These are phyloP conservation scores for Phaeolepiota aurea DNA, from an alignment of 768 basidiomycete species.

Conservation along the genomic window DNA sequence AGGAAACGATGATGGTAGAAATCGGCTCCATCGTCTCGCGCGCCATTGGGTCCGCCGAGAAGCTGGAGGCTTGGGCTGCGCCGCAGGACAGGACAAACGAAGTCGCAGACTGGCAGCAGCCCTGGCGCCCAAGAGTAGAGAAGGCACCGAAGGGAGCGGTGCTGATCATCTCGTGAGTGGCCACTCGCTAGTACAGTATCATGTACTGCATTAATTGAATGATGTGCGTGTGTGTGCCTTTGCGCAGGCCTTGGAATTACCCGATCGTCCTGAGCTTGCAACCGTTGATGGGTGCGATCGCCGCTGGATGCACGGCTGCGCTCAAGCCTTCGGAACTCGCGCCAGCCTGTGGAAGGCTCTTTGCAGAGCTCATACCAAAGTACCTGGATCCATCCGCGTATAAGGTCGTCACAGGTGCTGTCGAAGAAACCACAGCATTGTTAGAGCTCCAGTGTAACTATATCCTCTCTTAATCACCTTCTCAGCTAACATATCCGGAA, in stretches of 20 bases:
- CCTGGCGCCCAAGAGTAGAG: constrained; percentile 45
- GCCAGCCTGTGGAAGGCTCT: constrained; percentile 37
- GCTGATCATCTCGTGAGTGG: constrained; percentile 40
- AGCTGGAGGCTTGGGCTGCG: constrained; percentile 51
- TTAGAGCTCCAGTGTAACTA: constrained; percentile 33
- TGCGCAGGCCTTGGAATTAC: constrained; percentile 62
- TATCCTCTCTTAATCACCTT: not conserved
- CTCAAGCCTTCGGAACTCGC: constrained; percentile 62
- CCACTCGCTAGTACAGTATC: not conserved
- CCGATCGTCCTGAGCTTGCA: constrained; percentile 47
- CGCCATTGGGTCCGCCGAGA: constrained; percentile 31
- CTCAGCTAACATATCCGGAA: constrained; percentile 2
- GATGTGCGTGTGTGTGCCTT: not conserved
- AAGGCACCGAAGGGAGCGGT: constrained; percentile 56
- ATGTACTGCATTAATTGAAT: constrained; percentile 1
- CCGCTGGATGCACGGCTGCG: constrained; percentile 62
- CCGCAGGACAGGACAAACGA: constrained; percentile 27
- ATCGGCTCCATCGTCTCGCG: constrained; percentile 33
- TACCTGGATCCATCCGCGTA: constrained; percentile 41
- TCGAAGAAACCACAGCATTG: constrained; percentile 48
- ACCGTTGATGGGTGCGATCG: constrained; percentile 63
- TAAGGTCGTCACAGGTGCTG: constrained; percentile 48
- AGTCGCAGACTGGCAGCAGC: constrained; percentile 33
- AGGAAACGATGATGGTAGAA: constrained; percentile 35
- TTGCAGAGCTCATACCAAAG: constrained; percentile 47